Evolutionary conservation across 164 flowering plant species (phyloP).

Genomic region (Nelumbo lutea): DNA sequence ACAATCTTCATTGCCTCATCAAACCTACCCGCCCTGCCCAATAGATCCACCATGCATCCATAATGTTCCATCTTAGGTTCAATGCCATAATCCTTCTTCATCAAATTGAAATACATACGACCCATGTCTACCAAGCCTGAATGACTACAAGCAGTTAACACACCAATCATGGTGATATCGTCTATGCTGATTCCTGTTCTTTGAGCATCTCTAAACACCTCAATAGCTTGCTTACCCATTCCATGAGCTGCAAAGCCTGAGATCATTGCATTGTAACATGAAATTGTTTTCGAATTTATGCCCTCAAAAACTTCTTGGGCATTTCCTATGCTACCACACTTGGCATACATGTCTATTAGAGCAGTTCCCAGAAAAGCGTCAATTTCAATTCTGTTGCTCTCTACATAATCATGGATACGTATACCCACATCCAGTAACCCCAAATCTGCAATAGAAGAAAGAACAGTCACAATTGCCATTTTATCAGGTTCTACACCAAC

Average conservation of each 20-base stretch:
- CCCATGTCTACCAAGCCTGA: slow-evolving; percentile 17
- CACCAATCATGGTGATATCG: slow-evolving; percentile 18
- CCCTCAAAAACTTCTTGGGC: slow-evolving; percentile 13
- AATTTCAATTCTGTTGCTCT: slow-evolving; percentile 11
- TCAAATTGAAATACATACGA: slow-evolving; percentile 6
- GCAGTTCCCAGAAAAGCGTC: slow-evolving; percentile 13
- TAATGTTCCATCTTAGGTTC: slow-evolving; percentile 20
- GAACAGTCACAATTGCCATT: slow-evolving; percentile 11
- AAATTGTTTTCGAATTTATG: slow-evolving; percentile 10
- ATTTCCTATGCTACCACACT: slow-evolving; percentile 10
- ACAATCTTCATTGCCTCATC: slow-evolving; percentile 15
- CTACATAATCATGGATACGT: slow-evolving; percentile 17
- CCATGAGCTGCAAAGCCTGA: slow-evolving; percentile 18
- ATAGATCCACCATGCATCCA: slow-evolving; percentile 18
- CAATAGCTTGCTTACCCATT: slow-evolving; percentile 14
- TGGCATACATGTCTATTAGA: slow-evolving; percentile 12
- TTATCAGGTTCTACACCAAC: slow-evolving; percentile 17
- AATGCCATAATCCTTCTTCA: slow-evolving; percentile 11
- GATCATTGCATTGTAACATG: slow-evolving; percentile 21
- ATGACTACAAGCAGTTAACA: slow-evolving; percentile 18
- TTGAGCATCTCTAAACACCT: slow-evolving; percentile 13
- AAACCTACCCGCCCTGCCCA: slow-evolving; percentile 20
- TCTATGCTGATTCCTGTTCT: slow-evolving; percentile 14
- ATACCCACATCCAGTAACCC: slow-evolving; percentile 11
- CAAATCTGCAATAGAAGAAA: slow-evolving; percentile 15